Evolutionary conservation across 805 yeast species (phyloP).

Genomic region (Wickerhamiella azyma): DNA sequence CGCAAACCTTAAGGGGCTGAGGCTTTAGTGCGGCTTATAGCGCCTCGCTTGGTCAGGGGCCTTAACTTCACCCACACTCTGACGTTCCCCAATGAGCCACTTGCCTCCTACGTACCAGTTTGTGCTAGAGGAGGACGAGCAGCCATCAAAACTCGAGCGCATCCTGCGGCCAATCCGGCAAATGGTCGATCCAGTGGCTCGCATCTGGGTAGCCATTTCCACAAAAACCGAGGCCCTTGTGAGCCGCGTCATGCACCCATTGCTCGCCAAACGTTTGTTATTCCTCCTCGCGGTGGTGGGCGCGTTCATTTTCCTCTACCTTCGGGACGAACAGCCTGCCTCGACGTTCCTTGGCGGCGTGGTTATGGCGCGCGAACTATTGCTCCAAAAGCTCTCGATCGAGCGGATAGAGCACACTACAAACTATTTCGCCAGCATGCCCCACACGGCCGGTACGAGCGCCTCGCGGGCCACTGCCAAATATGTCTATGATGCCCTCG

Average conservation of each 20-base stretch:
- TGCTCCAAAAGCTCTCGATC: neutral
- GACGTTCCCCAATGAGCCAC: neutral
- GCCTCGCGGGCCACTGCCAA: constrained; percentile 67
- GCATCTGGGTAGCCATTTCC: constrained; percentile 24
- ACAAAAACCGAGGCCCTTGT: constrained; percentile 43
- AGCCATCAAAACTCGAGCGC: constrained; percentile 36
- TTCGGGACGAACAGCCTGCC: constrained; percentile 29
- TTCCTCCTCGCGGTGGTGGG: constrained; percentile 49
- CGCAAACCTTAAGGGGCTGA: no score
- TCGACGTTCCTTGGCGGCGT: constrained; percentile 46
- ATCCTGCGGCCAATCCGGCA: constrained; percentile 26
- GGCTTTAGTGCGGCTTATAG: neutral
- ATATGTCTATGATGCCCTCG: constrained; percentile 47
- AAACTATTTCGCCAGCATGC: constrained; percentile 64
- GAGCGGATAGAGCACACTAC: constrained; percentile 48
- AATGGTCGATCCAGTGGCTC: constrained; percentile 38
- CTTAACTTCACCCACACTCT: neutral
- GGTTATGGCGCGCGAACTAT: constrained; percentile 36
- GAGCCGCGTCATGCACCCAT: constrained; percentile 67
- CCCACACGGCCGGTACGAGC: constrained; percentile 77
- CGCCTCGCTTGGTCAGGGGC: no score
- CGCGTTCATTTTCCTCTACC: constrained; percentile 41
- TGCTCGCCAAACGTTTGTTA: constrained; percentile 62
- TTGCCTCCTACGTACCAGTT: constrained; percentile 1
- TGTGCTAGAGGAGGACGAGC: constrained; percentile 9